phyloP scores from a whole-genome alignment of 1,284 basidiomycete species.

The Takashimella koratensis region DNA sequence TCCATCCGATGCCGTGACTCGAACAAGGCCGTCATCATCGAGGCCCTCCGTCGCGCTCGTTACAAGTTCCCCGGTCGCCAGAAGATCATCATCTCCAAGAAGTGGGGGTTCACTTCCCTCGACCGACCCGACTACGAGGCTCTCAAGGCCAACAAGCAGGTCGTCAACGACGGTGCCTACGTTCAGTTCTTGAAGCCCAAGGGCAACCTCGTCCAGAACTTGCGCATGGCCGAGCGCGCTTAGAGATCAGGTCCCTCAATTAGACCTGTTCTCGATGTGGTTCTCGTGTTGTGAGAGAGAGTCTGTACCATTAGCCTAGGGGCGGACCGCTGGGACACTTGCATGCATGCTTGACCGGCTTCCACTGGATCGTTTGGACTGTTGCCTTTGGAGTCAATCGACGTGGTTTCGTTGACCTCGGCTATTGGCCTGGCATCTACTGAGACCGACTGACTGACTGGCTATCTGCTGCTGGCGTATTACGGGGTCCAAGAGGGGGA shows the following conservation, averaged over 20 bases:
- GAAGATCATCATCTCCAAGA: slow-evolving; percentile 97
- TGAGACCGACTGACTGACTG: no score
- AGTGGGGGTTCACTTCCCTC: slow-evolving; percentile 98
- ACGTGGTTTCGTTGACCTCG: no score
- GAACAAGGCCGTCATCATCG: slow-evolving; percentile 85
- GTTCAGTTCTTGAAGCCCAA: slow-evolving; percentile 81
- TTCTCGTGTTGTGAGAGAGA: no score
- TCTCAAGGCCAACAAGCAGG: slow-evolving; percentile 83
- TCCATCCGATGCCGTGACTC: slow-evolving; percentile 90
- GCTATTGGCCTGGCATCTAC: no score
- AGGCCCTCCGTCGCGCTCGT: slow-evolving; percentile 93
- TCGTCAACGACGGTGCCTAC: slow-evolving; percentile 61
- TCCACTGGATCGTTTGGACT: no score
- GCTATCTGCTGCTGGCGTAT: no score
- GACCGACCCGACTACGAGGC: slow-evolving; percentile 83
- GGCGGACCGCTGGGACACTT: background rate
- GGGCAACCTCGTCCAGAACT: slow-evolving; percentile 78
- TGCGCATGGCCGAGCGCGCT: slow-evolving; percentile 75
- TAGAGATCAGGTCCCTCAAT: slow-evolving; percentile 20
- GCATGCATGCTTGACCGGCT: background rate
- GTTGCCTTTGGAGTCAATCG: no score
- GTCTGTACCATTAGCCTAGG: background rate
- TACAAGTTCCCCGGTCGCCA: slow-evolving; percentile 99
- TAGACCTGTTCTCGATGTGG: background rate
- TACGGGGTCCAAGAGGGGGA: no score